phyloP scores from a whole-genome alignment of 345 rosid genomes.

The Camelina sativa region DNA sequence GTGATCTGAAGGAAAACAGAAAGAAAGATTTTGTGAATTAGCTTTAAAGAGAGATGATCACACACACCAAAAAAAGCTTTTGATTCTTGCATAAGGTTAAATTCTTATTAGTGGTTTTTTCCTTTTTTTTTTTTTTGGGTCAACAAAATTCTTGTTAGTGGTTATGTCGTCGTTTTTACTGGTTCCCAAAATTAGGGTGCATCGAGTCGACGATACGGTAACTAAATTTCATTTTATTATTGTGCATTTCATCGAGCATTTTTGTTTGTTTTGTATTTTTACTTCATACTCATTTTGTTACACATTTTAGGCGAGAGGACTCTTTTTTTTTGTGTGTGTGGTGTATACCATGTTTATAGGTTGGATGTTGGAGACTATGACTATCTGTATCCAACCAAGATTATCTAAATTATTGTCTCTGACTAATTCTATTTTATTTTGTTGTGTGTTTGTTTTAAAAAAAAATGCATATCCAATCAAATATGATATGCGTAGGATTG shows the following conservation, averaged over 20 bases:
- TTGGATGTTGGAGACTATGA: not conserved
- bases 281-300: constrained; percentile 22
- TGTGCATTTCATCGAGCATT: constrained; percentile 37
- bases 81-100: constrained; percentile 24
- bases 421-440: not conserved
- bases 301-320: constrained; percentile 27
- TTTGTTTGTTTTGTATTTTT: not conserved
- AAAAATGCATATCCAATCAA: no score
- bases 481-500: not conserved
- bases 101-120: constrained; percentile 6
- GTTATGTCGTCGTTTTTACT: constrained; percentile 17
- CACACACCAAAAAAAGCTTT: constrained; percentile 7
- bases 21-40: constrained; percentile 44
- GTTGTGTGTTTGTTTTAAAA: no score
- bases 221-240: constrained; percentile 19
- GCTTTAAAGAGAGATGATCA: constrained; percentile 1
- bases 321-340: not conserved
- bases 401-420: constrained; percentile 16
- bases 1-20: constrained; percentile 55
- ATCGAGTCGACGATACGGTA: constrained; percentile 27
- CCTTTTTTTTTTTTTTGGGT: not conserved
- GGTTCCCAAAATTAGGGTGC: constrained; percentile 30
- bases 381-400: constrained; percentile 22
- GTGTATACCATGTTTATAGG: constrained; percentile 15
- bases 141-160: not conserved